phyloP scores from a whole-genome alignment of 2,329 filamentous ascomycete species.

The Ophiocordyceps camponoti-rufipedis region DNA sequence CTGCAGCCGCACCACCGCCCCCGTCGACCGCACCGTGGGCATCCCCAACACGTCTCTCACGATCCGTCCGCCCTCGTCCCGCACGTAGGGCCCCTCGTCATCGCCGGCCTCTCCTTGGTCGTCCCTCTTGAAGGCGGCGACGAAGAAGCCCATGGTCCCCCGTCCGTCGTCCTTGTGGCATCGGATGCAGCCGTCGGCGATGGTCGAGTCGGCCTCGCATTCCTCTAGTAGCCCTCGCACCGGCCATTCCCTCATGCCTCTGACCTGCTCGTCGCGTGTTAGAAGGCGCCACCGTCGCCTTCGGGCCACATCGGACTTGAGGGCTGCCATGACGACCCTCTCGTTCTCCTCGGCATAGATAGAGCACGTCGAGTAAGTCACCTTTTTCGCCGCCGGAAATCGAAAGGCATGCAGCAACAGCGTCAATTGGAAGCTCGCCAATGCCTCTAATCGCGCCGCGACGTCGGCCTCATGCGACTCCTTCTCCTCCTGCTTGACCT shows the following conservation, averaged over 20 bases:
- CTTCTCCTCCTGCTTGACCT: constrained; percentile 28
- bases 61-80: constrained; percentile 36
- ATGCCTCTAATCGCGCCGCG: constrained; percentile 45
- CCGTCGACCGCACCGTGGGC: constrained; percentile 17
- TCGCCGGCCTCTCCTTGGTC: constrained; percentile 2
- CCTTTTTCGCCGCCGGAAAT: constrained; percentile 56
- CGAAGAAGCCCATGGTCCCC: constrained; percentile 90
- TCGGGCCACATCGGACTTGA: constrained; percentile 48
- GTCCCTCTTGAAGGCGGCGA: constrained; percentile 55
- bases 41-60: constrained; percentile 21
- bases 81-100: constrained; percentile 29
- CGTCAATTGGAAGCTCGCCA: constrained; percentile 66
- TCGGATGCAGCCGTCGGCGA: constrained; percentile 62
- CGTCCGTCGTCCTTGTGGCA: constrained; percentile 65
- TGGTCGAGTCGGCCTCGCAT: constrained; percentile 26
- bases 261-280: constrained; percentile 50
- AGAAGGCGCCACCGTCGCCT: constrained; percentile 63
- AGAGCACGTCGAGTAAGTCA: constrained; percentile 92
- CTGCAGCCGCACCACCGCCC: constrained; percentile 5
- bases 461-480: constrained; percentile 10
- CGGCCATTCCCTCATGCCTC: constrained; percentile 59
- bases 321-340: constrained; percentile 53
- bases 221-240: constrained; percentile 40
- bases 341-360: constrained; percentile 82
- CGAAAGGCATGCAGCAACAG: constrained; percentile 69